Evolutionary conservation across 1,284 basidiomycete genomes (phyloP), one percentile per base, ranked within the genome.

Genomic region (Pholiota adiposa): DNA sequence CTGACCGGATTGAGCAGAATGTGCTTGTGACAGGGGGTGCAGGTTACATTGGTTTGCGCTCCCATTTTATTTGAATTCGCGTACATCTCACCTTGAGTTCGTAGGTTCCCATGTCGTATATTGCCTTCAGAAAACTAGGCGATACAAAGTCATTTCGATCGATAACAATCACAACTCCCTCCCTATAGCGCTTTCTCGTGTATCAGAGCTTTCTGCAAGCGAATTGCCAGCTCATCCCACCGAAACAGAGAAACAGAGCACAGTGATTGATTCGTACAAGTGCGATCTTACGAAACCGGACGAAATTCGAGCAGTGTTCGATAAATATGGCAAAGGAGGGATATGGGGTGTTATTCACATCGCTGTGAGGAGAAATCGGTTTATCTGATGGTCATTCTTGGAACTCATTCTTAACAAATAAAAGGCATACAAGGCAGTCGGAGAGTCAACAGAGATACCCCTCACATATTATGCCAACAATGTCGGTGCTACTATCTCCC

Each of bases 291-390:
- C 90, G 16, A 82, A 85, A 55, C 79, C 84, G 38, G 84, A 85
- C 2, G 82, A 92, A 65, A 82, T 97, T 61, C 84, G 88, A 61
- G 76, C 79, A 16, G 86, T 97, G 14, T 97, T 98, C 68, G 86
- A 90, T 60, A 83, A 86, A 69, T 95, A 96, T 73, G 89, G 88
- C 65, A 90, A 93, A 69, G 93, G 93, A 41, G 94, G 94, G n/a
- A 94, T 99, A 68, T 98, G 94, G 92, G 97, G 95, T 59, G 94
- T 98, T 50, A 85, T 99, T 63, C 97, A 99, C 75, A 88, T 98
- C 61, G 97, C 97, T 21, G 92, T 94, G 59, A 60, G 72, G 66
- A 50, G 33, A 23, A n/a, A 14, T 18, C 51, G 25, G 25, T 54
- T 48, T 40, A 25, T 29, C 29, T 61, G 55, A 34, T 27, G 51